phyloP scores from a whole-genome alignment of 441 rosid species.

The Brassica hybrid region DNA sequence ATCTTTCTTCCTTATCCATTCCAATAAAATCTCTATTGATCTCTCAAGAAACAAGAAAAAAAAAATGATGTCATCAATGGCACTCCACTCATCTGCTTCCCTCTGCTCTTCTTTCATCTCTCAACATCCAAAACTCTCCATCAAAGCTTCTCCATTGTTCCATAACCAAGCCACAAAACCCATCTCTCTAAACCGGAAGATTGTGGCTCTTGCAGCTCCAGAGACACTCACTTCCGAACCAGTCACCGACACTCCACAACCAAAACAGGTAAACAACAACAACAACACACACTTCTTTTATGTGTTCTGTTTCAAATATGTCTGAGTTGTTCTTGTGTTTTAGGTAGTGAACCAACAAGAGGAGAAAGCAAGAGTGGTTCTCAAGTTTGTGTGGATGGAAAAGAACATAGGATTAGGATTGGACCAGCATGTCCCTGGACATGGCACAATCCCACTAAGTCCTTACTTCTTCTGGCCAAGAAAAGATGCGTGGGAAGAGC shows the following conservation, averaged over 20 bases:
- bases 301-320: constrained; percentile 13
- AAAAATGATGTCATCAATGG: constrained; percentile 56
- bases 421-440: constrained; percentile 85
- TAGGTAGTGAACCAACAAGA: constrained; percentile 63
- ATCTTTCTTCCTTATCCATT: constrained; percentile 50
- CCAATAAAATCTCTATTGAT: constrained; percentile 15
- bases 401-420: constrained; percentile 90
- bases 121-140: constrained; percentile 37
- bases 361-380: constrained; percentile 62
- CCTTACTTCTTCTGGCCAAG: constrained; percentile 96
- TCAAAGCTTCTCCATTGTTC: constrained; percentile 21
- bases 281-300: background rate
- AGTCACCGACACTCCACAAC: constrained; percentile 38
- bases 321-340: constrained; percentile 29
- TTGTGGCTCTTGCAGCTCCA: constrained; percentile 48
- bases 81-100: constrained; percentile 46
- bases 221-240: constrained; percentile 46
- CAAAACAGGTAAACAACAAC: constrained; percentile 19
- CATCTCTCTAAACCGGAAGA: constrained; percentile 46
- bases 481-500: constrained; percentile 99
- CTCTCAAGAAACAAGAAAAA: constrained; percentile 10
- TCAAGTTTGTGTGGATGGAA: constrained; percentile 98
- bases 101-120: constrained; percentile 40
- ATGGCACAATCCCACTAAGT: constrained; percentile 82
- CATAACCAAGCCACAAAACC: constrained; percentile 33